Evolutionary conservation across 2,329 filamentous ascomycete genomes (phyloP), one percentile per base, ranked within the genome.

Genomic region (Botrytis porri): DNA sequence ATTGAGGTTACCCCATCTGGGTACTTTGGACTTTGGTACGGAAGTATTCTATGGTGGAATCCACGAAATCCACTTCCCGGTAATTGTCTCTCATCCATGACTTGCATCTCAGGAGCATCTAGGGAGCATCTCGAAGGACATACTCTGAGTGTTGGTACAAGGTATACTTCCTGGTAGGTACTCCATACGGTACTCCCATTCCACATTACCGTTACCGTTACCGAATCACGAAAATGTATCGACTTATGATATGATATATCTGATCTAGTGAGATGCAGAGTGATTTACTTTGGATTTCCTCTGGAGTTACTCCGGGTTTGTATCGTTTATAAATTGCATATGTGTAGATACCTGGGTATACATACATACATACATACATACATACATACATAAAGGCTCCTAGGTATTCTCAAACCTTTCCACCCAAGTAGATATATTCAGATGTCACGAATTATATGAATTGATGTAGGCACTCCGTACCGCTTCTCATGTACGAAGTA

Each of bases 81-180:
- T 54, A 54, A 66, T 66, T 54, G 45, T 54, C 39, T 32, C n/a
- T n/a, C 64, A 66, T 66, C 35, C 64, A 66, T 66, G 64, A 66
- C 64, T 66, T 66, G 64, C 64, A 66, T 54, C 45, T 54, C n/a
- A 32, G 16, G 25, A n/a, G 60, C 32, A 63, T 63, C 37, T 41
- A 12, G 10, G 7, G n/a, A 29, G 51, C 51, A 54, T 54, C 48
- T 54, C 48, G 25, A 54, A 54, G 48, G 48, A 51, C 48, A 54
- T n/a, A 16, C 25, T 54, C 25, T n/a, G 48, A 25, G 48, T 51
- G 12, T n/a, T 6, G 14, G 48, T 25, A 14, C 48, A 12, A 51
- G 14, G 10, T n/a, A n/a, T 51, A 14, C 48, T n/a, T 7, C 48
- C 48, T 54, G 25, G 48, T 54, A 6, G 20, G 48, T 54, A n/a